phyloP scores from a whole-genome alignment of 352 stramenopile species.

The Pythium scleroteichum region DNA sequence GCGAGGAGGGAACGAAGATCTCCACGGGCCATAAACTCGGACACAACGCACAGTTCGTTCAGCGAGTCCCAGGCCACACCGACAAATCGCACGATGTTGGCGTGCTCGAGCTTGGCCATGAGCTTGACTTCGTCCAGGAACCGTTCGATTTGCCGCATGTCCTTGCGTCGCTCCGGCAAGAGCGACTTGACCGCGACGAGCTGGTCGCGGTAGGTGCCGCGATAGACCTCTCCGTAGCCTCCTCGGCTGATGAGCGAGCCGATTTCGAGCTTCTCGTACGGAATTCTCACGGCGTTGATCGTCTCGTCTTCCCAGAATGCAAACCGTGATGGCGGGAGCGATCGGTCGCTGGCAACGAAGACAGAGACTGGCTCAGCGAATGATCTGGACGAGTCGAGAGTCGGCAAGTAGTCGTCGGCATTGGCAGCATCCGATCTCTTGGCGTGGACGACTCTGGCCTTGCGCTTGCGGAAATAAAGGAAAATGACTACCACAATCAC shows the following conservation, averaged over 20 bases:
- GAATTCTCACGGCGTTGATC: constrained; percentile 37
- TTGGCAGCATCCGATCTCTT: not conserved
- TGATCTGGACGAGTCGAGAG: not conserved
- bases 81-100: constrained; percentile 63
- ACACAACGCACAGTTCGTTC: constrained; percentile 27
- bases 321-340: constrained; percentile 3
- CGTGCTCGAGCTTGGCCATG: constrained; percentile 58
- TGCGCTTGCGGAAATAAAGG: not conserved
- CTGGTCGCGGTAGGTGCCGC: constrained; percentile 43
- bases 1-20: constrained; percentile 18
- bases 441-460: not conserved
- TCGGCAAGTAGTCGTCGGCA: constrained; percentile 1
- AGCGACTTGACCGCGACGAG: constrained; percentile 63
- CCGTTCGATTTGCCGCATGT: constrained; percentile 52
- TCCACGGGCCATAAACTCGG: constrained; percentile 30
- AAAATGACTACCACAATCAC: constrained; percentile 1
- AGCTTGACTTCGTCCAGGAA: constrained; percentile 61
- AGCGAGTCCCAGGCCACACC: constrained; percentile 59
- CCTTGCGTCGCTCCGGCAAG: constrained; percentile 43
- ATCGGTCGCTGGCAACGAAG: constrained; percentile 5
- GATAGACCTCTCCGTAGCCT: constrained; percentile 55
- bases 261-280: constrained; percentile 43
- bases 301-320: constrained; percentile 19
- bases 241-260: constrained; percentile 46
- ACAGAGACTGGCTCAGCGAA: too few species aligned